phyloP scores from a whole-genome alignment of 2,329 filamentous ascomycete species.

The Phaeophleospora eucalypticola region DNA sequence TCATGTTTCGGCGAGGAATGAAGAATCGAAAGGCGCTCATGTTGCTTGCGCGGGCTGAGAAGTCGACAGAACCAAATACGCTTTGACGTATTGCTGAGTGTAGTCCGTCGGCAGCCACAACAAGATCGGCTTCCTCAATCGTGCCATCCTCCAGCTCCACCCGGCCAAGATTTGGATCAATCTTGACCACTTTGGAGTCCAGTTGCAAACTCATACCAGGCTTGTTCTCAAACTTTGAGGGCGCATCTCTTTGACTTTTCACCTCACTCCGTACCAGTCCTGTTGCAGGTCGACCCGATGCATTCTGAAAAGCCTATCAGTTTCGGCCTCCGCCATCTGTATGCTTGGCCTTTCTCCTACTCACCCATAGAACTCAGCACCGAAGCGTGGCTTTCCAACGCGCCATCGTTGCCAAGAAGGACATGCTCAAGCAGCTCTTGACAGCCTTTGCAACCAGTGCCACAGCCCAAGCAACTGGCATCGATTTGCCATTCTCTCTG shows the following conservation, averaged over 20 bases:
- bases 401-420: too few relatives aligned
- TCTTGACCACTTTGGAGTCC: background rate
- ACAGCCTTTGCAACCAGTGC: background rate
- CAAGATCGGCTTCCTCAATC: slow-evolving; percentile 13
- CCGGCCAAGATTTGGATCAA: background rate
- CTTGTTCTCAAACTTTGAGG: background rate
- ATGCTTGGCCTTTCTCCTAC: too few relatives aligned
- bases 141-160: slow-evolving; percentile 10
- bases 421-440: background rate
- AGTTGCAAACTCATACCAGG: background rate
- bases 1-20: background rate
- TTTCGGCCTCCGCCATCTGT: too few relatives aligned
- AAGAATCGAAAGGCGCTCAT: background rate
- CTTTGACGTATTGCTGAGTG: slow-evolving; percentile 17
- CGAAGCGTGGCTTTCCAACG: too few relatives aligned
- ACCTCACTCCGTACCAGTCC: background rate
- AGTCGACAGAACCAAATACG: background rate
- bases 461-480: background rate
- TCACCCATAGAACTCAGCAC: background rate
- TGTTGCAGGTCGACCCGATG: background rate
- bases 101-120: slow-evolving; percentile 23
- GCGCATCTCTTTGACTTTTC: background rate
- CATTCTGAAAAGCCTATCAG: too few relatives aligned
- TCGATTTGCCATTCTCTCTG: background rate
- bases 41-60: background rate